A percentile compares a stretch with the other conserved stretches of the same genome.
Conservation (phyloP, 1,284 basidiomycete species). For the Cutaneotrichosporon cutaneum region DNA sequence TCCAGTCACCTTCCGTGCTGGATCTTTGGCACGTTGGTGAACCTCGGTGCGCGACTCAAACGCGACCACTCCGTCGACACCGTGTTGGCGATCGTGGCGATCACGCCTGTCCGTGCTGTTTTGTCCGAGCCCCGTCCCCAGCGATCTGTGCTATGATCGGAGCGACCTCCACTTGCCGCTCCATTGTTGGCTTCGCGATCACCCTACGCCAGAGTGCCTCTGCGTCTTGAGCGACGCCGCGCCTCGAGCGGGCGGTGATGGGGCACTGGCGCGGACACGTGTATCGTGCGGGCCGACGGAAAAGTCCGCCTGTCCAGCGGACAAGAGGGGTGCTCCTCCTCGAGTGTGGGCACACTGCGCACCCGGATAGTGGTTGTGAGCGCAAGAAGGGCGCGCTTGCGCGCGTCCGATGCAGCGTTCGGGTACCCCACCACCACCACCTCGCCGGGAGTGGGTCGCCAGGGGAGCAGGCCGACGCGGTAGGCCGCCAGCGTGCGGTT, state of each 20-base stretch:
- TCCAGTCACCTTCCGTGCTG: neutral
- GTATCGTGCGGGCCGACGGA: constrained; percentile 8
- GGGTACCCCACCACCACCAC: constrained; percentile 1
- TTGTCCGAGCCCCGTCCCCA: no score
- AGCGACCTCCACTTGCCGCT: neutral
- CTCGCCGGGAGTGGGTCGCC: neutral
- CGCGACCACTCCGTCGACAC: no score
- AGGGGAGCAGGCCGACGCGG: constrained; percentile 7
- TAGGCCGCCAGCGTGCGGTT: constrained; percentile 9
- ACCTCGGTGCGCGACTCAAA: no score
- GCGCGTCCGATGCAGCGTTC: constrained; percentile 4
- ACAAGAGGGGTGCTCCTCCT: neutral
- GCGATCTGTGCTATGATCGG: no score
- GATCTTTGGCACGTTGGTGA: no score
- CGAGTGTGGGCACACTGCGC: neutral
- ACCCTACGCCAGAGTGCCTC: no score
- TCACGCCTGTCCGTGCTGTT: no score
- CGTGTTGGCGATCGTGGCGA: no score
- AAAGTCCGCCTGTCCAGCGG: constrained; percentile 16
- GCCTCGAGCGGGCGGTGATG: constrained; percentile 8
- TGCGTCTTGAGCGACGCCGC: neutral
- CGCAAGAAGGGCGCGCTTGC: constrained; percentile 18
- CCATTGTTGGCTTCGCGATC: neutral
- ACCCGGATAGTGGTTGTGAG: constrained; percentile 9
- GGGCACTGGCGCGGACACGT: constrained; percentile 12